These are phyloP conservation scores for Yamadazyma kanchanaburiensis DNA, from an alignment of 1,139 yeast species.

Conservation along the genomic window DNA sequence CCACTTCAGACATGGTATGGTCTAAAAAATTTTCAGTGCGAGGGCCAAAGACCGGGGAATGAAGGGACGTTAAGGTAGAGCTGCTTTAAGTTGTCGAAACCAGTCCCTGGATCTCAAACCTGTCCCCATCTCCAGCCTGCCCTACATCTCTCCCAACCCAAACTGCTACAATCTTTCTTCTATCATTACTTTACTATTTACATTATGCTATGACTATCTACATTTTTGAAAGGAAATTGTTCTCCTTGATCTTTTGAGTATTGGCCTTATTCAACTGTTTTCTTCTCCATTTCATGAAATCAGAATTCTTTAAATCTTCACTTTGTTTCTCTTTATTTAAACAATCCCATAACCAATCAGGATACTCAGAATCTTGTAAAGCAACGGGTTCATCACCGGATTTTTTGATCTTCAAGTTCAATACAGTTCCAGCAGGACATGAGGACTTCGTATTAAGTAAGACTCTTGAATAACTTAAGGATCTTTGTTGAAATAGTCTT, in stretches of 20 bases:
- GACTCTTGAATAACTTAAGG: slow-evolving; percentile 3
- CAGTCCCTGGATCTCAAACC: slow-evolving; percentile 3
- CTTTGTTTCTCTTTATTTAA: slow-evolving; percentile 60
- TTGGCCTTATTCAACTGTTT: slow-evolving; percentile 65
- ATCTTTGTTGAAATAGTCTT: slow-evolving; percentile 4
- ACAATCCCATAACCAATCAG: slow-evolving; percentile 93
- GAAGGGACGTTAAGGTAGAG: no score
- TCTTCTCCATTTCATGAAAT: slow-evolving; percentile 66
- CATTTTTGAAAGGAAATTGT: slow-evolving; percentile 66
- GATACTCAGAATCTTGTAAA: slow-evolving; percentile 81
- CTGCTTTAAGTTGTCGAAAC: no score
- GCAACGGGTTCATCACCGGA: slow-evolving; percentile 90
- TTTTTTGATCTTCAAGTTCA: slow-evolving; percentile 75
- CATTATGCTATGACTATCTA: no score
- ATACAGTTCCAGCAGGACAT: slow-evolving; percentile 72
- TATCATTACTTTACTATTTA: no score
- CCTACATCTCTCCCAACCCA: no score
- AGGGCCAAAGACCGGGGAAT: no score
- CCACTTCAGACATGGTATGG: no score
- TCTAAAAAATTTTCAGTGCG: slow-evolving; percentile 1
- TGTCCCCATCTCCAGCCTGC: no score
- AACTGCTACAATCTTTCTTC: no score
- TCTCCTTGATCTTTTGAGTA: slow-evolving; percentile 68
- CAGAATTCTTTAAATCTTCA: slow-evolving; percentile 49
- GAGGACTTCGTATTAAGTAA: slow-evolving; percentile 27